These are phyloP conservation scores for Diutina mesorugosa DNA, from an alignment of 1,139 yeast genomes.

Conservation along the genomic window DNA sequence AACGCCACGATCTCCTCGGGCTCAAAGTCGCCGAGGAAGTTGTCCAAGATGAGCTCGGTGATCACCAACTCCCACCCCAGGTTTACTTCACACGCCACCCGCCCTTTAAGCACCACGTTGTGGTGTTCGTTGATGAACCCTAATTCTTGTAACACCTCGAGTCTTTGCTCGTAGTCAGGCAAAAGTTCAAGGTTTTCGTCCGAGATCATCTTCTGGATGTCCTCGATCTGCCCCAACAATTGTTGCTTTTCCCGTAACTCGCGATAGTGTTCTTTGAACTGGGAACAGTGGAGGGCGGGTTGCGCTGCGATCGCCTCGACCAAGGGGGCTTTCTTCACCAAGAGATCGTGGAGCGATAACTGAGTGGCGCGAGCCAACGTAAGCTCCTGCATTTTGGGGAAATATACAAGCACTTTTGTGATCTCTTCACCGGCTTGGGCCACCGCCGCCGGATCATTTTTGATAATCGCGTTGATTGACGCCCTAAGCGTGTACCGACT, in stretches of 20 bases:
- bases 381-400: constrained; percentile 33
- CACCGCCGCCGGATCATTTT: constrained; percentile 29
- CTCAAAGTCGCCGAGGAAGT: constrained; percentile 84
- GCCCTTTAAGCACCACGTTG: constrained; percentile 45
- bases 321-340: constrained; percentile 30
- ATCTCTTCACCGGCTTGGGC: constrained; percentile 30
- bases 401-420: constrained; percentile 22
- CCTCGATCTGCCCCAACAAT: constrained; percentile 38
- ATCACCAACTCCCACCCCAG: neutral
- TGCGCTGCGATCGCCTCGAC: constrained; percentile 19
- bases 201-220: constrained; percentile 50
- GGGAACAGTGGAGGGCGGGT: constrained; percentile 17
- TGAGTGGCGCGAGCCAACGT: constrained; percentile 32
- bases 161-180: constrained; percentile 89
- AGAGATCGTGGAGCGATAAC: constrained; percentile 38
- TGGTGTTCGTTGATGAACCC: constrained; percentile 67
- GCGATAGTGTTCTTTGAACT: constrained; percentile 35
- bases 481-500: constrained; percentile 30
- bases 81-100: constrained; percentile 1
- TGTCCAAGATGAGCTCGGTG: constrained; percentile 44
- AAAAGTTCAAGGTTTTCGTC: constrained; percentile 82
- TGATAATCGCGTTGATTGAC: constrained; percentile 28
- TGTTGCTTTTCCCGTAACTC: constrained; percentile 33
- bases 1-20: constrained; percentile 95
- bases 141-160: constrained; percentile 58